Evolutionary conservation across 345 rosid genomes (phyloP).

Genomic region (Gossypioides kirkii): DNA sequence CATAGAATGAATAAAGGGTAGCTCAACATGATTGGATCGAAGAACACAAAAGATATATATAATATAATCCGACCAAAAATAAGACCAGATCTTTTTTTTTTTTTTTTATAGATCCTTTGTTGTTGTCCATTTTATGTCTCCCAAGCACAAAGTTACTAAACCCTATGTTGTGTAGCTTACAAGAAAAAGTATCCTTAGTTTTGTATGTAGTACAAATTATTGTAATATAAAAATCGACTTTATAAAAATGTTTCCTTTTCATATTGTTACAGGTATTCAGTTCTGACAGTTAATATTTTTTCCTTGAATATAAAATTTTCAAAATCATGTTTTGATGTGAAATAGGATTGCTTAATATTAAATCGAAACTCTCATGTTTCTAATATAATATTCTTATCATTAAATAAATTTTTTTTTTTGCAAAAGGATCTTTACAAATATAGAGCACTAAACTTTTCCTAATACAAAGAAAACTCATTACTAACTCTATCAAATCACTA

Average conservation of each 20-base stretch:
- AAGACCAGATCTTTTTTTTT: constrained; percentile 30
- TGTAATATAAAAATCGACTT: background rate
- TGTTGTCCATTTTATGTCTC: constrained; percentile 29
- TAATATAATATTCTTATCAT: too few species aligned
- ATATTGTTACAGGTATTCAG: background rate
- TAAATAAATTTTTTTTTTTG: too few species aligned
- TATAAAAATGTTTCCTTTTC: background rate
- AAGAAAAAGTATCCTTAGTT: background rate
- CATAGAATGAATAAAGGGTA: constrained; percentile 26
- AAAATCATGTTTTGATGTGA: too few species aligned
- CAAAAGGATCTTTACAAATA: too few species aligned
- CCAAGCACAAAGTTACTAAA: constrained; percentile 33
- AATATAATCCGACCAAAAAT: constrained; percentile 30
- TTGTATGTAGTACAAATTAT: constrained; percentile 7
- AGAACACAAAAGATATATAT: constrained; percentile 22
- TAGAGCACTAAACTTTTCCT: too few species aligned
- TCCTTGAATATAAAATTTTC: too few species aligned
- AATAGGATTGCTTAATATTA: too few species aligned
- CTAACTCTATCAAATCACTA: too few species aligned
- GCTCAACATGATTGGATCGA: constrained; percentile 31
- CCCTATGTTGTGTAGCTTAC: constrained; percentile 11
- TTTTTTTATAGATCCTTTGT: constrained; percentile 21
- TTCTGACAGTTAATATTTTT: too few species aligned
- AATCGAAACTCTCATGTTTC: too few species aligned
- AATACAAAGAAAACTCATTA: too few species aligned